phyloP scores from a whole-genome alignment of 129 eudicot genomes.

The Gnaphalium uliginosum region DNA sequence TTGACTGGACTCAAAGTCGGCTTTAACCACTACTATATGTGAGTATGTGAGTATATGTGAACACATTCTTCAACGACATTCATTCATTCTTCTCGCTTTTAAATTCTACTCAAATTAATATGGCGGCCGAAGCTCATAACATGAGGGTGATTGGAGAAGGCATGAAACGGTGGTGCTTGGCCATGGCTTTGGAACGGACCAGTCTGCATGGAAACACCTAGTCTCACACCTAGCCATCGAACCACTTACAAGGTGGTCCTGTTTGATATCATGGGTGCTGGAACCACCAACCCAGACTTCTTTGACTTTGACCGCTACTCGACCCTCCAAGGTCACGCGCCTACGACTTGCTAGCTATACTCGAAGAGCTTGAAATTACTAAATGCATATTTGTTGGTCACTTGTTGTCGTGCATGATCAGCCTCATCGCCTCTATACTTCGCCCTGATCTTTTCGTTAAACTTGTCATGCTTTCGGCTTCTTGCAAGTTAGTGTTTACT shows the following conservation, averaged over 20 bases:
- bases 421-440: conserved; percentile 5
- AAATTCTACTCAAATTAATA: background rate
- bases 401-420: conserved; percentile 7
- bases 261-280: conserved; percentile 17
- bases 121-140: conserved; percentile 19
- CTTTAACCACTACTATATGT: background rate
- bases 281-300: conserved; percentile 18
- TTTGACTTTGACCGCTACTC: conserved; percentile 16
- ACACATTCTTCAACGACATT: background rate
- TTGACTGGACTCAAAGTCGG: background rate
- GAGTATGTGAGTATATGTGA: background rate
- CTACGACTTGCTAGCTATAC: background rate
- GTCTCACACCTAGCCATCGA: conserved; percentile 7
- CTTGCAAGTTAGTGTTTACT: conserved; percentile 7
- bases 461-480: conserved; percentile 18
- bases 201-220: conserved; percentile 14
- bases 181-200: conserved; percentile 31
- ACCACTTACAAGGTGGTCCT: conserved; percentile 11
- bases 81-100: background rate
- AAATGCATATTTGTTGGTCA: conserved; percentile 18
- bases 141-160: conserved; percentile 18
- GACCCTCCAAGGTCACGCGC: conserved; percentile 4
- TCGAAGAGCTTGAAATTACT: background rate
- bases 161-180: conserved; percentile 8
- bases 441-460: conserved; percentile 15